phyloP scores from a whole-genome alignment of 306 rosid species.

The Parietaria judaica region DNA sequence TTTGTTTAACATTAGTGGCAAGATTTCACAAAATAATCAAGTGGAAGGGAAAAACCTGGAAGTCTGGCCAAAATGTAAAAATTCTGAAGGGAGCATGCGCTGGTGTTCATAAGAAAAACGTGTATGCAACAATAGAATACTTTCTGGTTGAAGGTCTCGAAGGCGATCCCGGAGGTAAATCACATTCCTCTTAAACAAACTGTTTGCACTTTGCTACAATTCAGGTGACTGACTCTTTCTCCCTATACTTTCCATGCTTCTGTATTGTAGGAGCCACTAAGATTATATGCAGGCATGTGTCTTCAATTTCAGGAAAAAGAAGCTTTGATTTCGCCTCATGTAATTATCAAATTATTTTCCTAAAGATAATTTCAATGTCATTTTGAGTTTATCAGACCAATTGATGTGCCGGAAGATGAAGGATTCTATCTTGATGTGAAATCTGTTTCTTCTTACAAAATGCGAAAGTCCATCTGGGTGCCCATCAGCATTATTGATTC shows the following conservation, averaged over 20 bases:
- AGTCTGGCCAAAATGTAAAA: constrained; percentile 40
- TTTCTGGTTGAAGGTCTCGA: constrained; percentile 48
- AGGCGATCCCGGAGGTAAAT: constrained; percentile 64
- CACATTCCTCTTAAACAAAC: background rate
- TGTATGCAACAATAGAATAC: constrained; percentile 56
- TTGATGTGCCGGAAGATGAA: constrained; percentile 26
- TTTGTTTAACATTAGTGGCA: constrained; percentile 24
- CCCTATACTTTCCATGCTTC: background rate
- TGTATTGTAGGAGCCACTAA: constrained; percentile 36
- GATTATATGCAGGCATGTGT: constrained; percentile 49
- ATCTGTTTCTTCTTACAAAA: constrained; percentile 21
- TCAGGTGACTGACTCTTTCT: background rate
- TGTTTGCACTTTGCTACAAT: constrained; percentile 4
- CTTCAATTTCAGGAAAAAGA: background rate
- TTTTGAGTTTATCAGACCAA: constrained; percentile 32
- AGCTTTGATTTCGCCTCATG: background rate
- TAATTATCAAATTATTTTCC: background rate
- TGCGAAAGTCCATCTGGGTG: constrained; percentile 35
- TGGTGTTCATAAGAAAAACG: constrained; percentile 30
- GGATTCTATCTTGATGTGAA: constrained; percentile 30
- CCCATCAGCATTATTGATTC: constrained; percentile 44
- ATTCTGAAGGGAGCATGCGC: constrained; percentile 49
- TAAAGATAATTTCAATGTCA: background rate
- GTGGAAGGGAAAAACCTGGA: constrained; percentile 40
- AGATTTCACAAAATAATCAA: constrained; percentile 39